phyloP scores from a whole-genome alignment of 2,329 filamentous ascomycete genomes.

The Aspergillus neotritici region DNA sequence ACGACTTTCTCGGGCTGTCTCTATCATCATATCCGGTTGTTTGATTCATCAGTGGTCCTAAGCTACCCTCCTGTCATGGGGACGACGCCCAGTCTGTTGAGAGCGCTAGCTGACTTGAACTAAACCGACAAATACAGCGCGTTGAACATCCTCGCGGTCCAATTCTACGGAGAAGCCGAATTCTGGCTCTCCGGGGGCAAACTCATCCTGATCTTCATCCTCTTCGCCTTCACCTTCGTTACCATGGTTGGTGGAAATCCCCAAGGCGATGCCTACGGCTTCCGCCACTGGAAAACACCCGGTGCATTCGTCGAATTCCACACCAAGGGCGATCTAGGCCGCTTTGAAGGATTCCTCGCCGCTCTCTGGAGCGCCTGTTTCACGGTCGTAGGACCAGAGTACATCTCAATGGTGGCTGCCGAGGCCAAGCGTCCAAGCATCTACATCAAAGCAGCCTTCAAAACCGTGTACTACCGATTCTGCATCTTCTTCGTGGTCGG shows the following conservation, averaged over 20 bases:
- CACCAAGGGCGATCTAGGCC: constrained; percentile 56
- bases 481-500: constrained; percentile 2
- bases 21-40: neutral
- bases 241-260: constrained; percentile 78
- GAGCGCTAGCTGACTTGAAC: too few relatives aligned
- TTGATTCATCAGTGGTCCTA: neutral
- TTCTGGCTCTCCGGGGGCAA: constrained; percentile 50
- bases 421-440: constrained; percentile 63
- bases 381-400: constrained; percentile 59
- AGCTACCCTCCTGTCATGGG: neutral
- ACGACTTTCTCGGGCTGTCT: neutral
- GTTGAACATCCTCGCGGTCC: constrained; percentile 64
- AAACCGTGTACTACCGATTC: constrained; percentile 71
- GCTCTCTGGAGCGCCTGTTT: constrained; percentile 66
- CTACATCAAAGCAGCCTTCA: constrained; percentile 67
- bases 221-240: constrained; percentile 70
- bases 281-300: constrained; percentile 57
- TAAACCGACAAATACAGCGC: constrained; percentile 24
- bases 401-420: constrained; percentile 56
- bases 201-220: constrained; percentile 60
- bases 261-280: constrained; percentile 61
- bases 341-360: constrained; percentile 51
- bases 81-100: neutral
- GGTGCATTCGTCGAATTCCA: constrained; percentile 63
- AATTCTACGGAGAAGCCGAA: constrained; percentile 63